These are phyloP conservation scores for Ophiorrhiza pumila DNA, from an alignment of 257 asterid species.

Conservation along the genomic window DNA sequence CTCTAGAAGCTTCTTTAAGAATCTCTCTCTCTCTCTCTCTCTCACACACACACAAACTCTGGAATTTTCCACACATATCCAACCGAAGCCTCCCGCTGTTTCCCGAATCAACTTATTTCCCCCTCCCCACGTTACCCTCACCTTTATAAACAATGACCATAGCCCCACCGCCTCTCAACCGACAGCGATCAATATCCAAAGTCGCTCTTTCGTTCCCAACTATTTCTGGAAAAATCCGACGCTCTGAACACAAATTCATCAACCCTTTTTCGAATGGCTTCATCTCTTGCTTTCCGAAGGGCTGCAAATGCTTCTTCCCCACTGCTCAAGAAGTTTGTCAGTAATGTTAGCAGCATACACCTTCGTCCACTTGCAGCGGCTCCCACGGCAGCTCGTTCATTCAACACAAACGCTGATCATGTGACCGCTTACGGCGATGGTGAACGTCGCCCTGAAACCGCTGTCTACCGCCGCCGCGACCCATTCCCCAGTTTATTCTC, in stretches of 20 bases:
- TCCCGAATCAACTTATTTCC: slow-evolving; percentile 20
- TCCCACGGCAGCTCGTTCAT: slow-evolving; percentile 25
- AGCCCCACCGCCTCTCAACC: not conserved
- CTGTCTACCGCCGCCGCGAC: slow-evolving; percentile 33
- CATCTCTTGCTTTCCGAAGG: slow-evolving; percentile 29
- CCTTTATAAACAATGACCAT: not conserved
- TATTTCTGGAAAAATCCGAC: too few species aligned
- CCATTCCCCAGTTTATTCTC: slow-evolving; percentile 30
- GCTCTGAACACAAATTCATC: too few species aligned
- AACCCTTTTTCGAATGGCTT: slow-evolving; percentile 26
- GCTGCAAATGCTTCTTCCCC: slow-evolving; percentile 23
- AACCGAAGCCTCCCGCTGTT: slow-evolving; percentile 8
- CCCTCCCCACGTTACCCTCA: slow-evolving; percentile 25
- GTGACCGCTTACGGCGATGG: slow-evolving; percentile 24
- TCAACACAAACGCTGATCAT: slow-evolving; percentile 32
- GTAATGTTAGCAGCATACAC: not conserved
- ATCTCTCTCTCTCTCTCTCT: not conserved
- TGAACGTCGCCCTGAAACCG: slow-evolving; percentile 26
- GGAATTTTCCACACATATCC: slow-evolving; percentile 13
- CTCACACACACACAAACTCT: not conserved
- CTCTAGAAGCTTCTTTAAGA: not conserved
- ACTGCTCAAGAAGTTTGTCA: slow-evolving; percentile 20
- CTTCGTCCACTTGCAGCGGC: slow-evolving; percentile 22
- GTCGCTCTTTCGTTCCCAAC: too few species aligned
- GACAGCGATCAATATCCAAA: too few species aligned